Evolutionary conservation across 441 rosid species (phyloP).

Genomic region (Pelargonium fulgidum): DNA sequence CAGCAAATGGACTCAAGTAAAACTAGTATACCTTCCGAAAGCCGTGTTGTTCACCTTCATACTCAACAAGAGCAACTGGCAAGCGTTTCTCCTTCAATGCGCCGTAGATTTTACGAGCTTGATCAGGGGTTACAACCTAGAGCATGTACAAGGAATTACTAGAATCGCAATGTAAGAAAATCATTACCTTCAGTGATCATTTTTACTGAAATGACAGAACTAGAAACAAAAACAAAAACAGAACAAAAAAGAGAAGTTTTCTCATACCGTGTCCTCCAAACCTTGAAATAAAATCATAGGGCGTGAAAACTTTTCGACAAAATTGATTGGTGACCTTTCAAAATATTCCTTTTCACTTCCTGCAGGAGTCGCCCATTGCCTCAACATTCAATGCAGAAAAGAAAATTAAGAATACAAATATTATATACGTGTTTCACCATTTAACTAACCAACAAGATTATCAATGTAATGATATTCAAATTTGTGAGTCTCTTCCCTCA

Average conservation of each 20-base stretch:
- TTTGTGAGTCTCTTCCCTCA: conserved; percentile 73
- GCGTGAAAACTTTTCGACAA: conserved; percentile 70
- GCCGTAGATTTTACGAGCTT: conserved; percentile 65
- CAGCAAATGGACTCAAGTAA: neutral
- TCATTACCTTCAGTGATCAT: neutral
- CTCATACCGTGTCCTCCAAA: conserved; percentile 74
- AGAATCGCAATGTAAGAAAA: neutral
- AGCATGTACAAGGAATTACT: conserved; percentile 8
- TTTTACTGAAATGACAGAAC: neutral
- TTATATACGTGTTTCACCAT: neutral
- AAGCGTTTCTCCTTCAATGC: conserved; percentile 76
- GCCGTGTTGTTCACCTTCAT: conserved; percentile 88
- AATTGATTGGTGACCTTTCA: conserved; percentile 80
- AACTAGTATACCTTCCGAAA: conserved; percentile 61
- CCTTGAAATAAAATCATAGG: conserved; percentile 92
- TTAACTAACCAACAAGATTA: conserved; percentile 76
- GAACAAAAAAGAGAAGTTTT: neutral
- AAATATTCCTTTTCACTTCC: conserved; percentile 57
- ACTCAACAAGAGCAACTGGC: conserved; percentile 88
- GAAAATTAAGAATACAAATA: neutral
- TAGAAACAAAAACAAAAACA: neutral
- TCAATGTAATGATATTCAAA: conserved; percentile 78
- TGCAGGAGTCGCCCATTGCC: conserved; percentile 23
- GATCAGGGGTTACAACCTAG: conserved; percentile 80
- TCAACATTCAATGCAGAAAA: conserved; percentile 12